These are phyloP conservation scores for Claviceps pusilla DNA, from an alignment of 2,329 filamentous ascomycete species.

Conservation along the genomic window DNA sequence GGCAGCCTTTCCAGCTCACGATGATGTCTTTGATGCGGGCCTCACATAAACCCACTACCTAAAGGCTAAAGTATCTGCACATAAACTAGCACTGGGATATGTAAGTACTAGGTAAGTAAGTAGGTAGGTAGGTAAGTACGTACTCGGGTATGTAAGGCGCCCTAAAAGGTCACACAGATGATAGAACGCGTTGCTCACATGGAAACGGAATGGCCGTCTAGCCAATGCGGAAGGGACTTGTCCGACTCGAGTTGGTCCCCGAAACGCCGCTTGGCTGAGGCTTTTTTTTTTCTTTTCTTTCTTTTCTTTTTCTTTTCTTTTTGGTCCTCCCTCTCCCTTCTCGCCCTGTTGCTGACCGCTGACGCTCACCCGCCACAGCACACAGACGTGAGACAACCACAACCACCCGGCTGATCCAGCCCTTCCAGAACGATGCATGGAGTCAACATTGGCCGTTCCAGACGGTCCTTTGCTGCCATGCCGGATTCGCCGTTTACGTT, in stretches of 20 bases:
- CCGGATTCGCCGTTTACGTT: neutral
- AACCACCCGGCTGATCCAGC: too few species aligned
- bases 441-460: neutral
- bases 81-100: neutral
- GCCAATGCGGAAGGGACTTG: neutral
- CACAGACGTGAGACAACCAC: neutral
- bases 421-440: neutral
- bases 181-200: neutral
- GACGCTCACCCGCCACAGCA: neutral
- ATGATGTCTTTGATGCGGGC: too few species aligned
- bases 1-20: too few species aligned
- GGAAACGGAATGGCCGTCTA: neutral
- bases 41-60: too few species aligned
- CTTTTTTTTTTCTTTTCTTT: neutral
- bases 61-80: too few species aligned
- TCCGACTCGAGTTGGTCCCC: neutral
- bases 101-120: neutral
- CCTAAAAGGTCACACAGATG: neutral
- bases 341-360: neutral
- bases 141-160: neutral
- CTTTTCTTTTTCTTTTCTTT: too few species aligned
- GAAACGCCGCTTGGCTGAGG: neutral
- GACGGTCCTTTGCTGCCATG: neutral
- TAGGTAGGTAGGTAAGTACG: too few species aligned
- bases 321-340: too few species aligned